These are phyloP conservation scores for Suhomyces emberorum DNA, from an alignment of 805 yeast genomes.

Conservation along the genomic window DNA sequence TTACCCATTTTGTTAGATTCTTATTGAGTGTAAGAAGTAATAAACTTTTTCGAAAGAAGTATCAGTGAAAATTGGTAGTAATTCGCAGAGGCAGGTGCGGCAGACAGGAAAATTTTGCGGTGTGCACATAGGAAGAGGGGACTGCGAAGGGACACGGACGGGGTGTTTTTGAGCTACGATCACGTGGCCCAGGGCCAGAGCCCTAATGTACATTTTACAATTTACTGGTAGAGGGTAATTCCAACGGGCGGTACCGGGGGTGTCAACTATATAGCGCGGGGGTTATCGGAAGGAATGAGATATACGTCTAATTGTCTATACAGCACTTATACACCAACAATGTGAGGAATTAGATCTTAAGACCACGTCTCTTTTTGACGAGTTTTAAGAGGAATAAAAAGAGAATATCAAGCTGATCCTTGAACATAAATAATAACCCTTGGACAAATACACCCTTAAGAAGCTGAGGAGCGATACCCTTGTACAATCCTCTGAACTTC, in stretches of 20 bases:
- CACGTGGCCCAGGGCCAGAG: no score
- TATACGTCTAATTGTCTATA: no score
- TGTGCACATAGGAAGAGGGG: no score
- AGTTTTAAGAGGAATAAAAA: slow-evolving; percentile 33
- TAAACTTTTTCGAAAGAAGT: slow-evolving; percentile 7
- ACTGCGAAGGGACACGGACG: no score
- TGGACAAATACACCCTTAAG: slow-evolving; percentile 80
- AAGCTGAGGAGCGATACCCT: slow-evolving; percentile 78
- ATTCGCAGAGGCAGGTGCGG: slow-evolving; percentile 2
- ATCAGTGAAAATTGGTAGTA: slow-evolving; percentile 7
- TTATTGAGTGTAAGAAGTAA: slow-evolving; percentile 10
- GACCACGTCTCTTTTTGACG: slow-evolving; percentile 15
- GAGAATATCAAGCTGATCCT: slow-evolving; percentile 56
- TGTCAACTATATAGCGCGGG: no score
- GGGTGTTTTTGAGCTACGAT: no score
- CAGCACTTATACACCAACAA: no score
- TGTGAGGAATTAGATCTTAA: neutral
- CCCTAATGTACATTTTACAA: no score
- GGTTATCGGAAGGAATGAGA: no score
- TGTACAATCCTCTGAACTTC: slow-evolving; percentile 65
- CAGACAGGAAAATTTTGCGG: neutral
- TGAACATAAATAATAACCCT: slow-evolving; percentile 78
- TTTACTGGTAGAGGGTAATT: no score
- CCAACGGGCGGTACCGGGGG: no score
- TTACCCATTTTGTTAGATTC: slow-evolving; percentile 73